phyloP scores from a whole-genome alignment of 2,329 filamentous ascomycete species.

The Diaporthe sp. region DNA sequence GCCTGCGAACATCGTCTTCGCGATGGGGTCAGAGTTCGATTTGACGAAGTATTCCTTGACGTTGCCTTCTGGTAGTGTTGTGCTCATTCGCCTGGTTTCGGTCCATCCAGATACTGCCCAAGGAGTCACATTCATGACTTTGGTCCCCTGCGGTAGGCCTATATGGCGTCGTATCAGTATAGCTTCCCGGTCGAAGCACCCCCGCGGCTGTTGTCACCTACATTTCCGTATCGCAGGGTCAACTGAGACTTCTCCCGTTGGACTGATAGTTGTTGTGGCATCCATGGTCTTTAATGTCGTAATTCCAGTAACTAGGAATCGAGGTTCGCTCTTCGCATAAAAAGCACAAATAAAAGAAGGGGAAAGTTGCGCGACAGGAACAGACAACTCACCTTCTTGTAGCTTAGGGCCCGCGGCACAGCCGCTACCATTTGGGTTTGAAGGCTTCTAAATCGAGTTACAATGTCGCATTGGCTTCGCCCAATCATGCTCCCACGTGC shows the following conservation, averaged over 20 bases:
- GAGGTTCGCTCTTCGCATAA: neutral
- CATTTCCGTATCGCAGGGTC: neutral
- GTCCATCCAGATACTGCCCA: slow-evolving; percentile 20
- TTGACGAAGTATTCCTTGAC: slow-evolving; percentile 18
- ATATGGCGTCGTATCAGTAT: neutral
- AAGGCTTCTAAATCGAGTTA: neutral
- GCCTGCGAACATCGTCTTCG: neutral
- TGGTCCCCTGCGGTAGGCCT: neutral
- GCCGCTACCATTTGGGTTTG: neutral
- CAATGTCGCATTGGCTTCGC: neutral
- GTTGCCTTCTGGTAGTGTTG: neutral
- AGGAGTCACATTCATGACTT: neutral
- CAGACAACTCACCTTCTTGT: neutral
- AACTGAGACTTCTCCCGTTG: neutral
- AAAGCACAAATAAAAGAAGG: neutral
- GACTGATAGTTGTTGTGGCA: neutral
- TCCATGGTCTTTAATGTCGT: neutral
- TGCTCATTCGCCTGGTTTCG: slow-evolving; percentile 2
- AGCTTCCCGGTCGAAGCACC: no score
- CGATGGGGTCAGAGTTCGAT: neutral
- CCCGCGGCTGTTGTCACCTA: no score
- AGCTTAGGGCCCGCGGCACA: neutral
- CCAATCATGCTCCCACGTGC: neutral
- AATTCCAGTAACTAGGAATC: neutral
- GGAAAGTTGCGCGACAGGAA: neutral